Evolutionary conservation across 768 basidiomycete genomes (phyloP), one percentile per base, ranked within the genome.

Genomic region (Botryobasidium botryosum): DNA sequence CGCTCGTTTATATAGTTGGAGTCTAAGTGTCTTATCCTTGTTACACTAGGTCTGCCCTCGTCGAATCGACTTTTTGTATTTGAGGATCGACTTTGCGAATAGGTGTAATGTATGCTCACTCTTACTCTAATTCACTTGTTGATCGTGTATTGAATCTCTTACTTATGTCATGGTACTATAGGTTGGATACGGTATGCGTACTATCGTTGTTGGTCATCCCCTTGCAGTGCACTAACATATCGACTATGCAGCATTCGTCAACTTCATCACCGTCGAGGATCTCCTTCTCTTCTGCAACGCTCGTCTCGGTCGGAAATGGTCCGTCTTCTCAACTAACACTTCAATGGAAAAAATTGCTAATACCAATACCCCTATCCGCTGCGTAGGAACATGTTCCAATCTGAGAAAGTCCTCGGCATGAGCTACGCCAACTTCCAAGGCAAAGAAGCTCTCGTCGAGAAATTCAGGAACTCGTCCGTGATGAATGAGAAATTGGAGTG

Each of bases 391-490:
- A 77, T 85, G 76, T 88, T 84, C 57, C 81, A 81, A 6, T 86
- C 83, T 49, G 83, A 90, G 60, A 91, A 91, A 56, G 77, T 87
- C 6, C 61, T 88, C 43, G 80, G 88, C 54, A 85, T 88, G 79
- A 81, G 79, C 52, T 91, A 88, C 56, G 88, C 87, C 3, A 88
- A 85, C 52, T 87, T 84, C 55, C 86, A 90, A 64, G 87, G 87
- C 39, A 91, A 91, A 58, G 83, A 86, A 60, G 79, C 85, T 1
- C 71, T 87, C 31, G 76, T 91, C 40, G 83, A 85, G 58, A 87
- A 90, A 61, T 91, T 91, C 69, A 82, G 83, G 57, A 90, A 88
- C 55, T 87, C 84, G 23, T 69, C 76, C 44, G 83, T 88, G 47
- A 87, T 90, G 82, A 83, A 88, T 59, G 81, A 85, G 57, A 72